phyloP scores from a whole-genome alignment of 2,329 filamentous ascomycete species.

The Bipolaris bicolor region DNA sequence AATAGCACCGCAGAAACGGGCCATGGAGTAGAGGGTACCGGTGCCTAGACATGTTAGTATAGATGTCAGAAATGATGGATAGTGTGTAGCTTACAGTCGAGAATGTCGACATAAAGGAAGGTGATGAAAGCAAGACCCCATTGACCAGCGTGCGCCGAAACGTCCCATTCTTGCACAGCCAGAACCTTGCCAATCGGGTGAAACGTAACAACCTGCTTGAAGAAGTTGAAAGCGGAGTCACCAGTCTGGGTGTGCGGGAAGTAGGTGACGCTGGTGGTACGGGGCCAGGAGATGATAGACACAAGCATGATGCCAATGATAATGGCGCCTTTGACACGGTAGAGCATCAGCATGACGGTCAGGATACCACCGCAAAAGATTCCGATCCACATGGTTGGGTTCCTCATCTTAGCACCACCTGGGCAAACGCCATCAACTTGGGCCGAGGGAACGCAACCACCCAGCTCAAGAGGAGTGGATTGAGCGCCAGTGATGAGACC shows the following conservation, averaged over 20 bases:
- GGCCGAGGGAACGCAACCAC: slow-evolving; percentile 69
- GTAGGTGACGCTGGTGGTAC: slow-evolving; percentile 75
- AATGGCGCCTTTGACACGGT: slow-evolving; percentile 84
- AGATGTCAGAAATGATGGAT: background rate
- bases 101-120: slow-evolving; percentile 88
- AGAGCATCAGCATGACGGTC: slow-evolving; percentile 81
- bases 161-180: slow-evolving; percentile 74
- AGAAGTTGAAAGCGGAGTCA: slow-evolving; percentile 78
- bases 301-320: slow-evolving; percentile 83
- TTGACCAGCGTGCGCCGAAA: slow-evolving; percentile 71
- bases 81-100: slow-evolving; percentile 64
- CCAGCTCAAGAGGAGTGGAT: slow-evolving; percentile 74
- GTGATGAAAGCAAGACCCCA: slow-evolving; percentile 86
- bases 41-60: slow-evolving; percentile 54
- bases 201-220: slow-evolving; percentile 86
- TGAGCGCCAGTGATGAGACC: slow-evolving; percentile 74
- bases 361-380: slow-evolving; percentile 86
- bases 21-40: slow-evolving; percentile 88
- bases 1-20: slow-evolving; percentile 78
- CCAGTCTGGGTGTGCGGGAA: slow-evolving; percentile 77
- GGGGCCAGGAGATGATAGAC: slow-evolving; percentile 87
- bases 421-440: slow-evolving; percentile 62
- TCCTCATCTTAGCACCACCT: slow-evolving; percentile 75
- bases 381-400: slow-evolving; percentile 83
- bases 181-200: slow-evolving; percentile 75